A percentile compares a stretch with the other conserved stretches of the same genome.
Conservation (phyloP, 2,329 filamentous ascomycete species). For the Diaporthe sp. region DNA sequence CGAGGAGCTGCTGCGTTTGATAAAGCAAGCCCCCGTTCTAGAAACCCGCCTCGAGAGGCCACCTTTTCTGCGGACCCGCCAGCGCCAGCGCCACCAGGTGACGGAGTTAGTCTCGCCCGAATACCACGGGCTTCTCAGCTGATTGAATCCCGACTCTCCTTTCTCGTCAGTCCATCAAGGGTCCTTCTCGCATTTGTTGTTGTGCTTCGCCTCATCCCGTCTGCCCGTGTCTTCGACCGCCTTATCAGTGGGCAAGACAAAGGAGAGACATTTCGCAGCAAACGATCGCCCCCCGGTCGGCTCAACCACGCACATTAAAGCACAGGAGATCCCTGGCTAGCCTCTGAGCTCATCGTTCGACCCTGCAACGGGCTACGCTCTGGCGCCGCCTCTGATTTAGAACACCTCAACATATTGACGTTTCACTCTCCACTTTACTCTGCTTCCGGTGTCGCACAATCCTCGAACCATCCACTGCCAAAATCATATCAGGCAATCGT, state of each 20-base stretch:
- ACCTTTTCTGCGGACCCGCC: slow-evolving; percentile 20
- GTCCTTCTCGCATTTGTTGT: slow-evolving; percentile 20
- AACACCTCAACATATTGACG: slow-evolving; percentile 41
- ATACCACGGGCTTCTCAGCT: slow-evolving; percentile 28
- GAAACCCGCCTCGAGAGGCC: slow-evolving; percentile 11
- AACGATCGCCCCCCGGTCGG: slow-evolving; percentile 21
- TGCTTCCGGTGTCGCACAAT: slow-evolving; percentile 42
- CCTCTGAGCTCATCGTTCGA: slow-evolving; percentile 30
- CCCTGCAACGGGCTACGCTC: slow-evolving; percentile 33
- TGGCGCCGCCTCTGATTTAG: slow-evolving; percentile 31
- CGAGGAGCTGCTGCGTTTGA: not conserved
- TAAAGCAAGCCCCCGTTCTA: not conserved
- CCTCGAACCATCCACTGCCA: slow-evolving; percentile 42
- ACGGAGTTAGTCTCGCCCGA: slow-evolving; percentile 29
- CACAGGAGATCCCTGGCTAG: slow-evolving; percentile 27
- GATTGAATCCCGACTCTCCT: slow-evolving; percentile 22
- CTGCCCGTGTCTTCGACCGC: slow-evolving; percentile 25
- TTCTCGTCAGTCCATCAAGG: slow-evolving; percentile 27
- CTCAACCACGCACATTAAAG: slow-evolving; percentile 35
- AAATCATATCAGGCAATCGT: slow-evolving; percentile 41
- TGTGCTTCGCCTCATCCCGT: slow-evolving; percentile 25
- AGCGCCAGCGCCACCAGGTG: slow-evolving; percentile 9
- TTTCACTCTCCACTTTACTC: slow-evolving; percentile 43
- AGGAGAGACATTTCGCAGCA: slow-evolving; percentile 32
- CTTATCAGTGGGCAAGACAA: slow-evolving; percentile 38